Conservation (phyloP, 2,329 filamentous ascomycete species). For the Aspergillus tubingensis region DNA sequence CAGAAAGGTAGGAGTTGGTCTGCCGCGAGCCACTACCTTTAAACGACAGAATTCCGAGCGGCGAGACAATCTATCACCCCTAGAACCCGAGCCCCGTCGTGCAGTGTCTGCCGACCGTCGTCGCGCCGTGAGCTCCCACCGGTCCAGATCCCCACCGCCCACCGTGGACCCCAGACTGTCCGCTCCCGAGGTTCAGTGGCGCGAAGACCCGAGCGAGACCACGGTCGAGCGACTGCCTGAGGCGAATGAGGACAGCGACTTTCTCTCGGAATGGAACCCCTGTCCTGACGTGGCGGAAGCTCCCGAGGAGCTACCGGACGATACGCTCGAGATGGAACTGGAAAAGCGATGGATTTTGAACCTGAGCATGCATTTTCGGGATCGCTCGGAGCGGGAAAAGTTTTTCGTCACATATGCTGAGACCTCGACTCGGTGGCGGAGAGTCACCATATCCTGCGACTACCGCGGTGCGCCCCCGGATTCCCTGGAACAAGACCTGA, state of each 20-base stretch:
- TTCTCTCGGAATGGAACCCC: constrained; percentile 31
- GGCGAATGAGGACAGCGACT: constrained; percentile 31
- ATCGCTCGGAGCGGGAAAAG: constrained; percentile 89
- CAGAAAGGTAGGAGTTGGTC: constrained; percentile 68
- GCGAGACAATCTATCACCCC: constrained; percentile 69
- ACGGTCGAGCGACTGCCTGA: constrained; percentile 36
- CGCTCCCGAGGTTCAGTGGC: constrained; percentile 44
- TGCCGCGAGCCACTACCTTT: constrained; percentile 77
- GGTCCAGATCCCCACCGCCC: constrained; percentile 47
- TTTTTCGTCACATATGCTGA: constrained; percentile 97
- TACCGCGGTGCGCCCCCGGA: constrained; percentile 78
- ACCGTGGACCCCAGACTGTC: constrained; percentile 41
- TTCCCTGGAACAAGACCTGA: constrained; percentile 83
- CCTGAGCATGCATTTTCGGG: constrained; percentile 95
- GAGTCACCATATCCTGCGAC: constrained; percentile 91
- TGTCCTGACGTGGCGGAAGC: constrained; percentile 28
- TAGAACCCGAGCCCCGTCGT: constrained; percentile 64
- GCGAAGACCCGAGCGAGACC: constrained; percentile 34
- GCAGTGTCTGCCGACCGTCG: constrained; percentile 62
- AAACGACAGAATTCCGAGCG: constrained; percentile 80
- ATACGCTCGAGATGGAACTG: constrained; percentile 72
- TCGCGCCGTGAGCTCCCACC: constrained; percentile 45
- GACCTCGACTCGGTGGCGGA: constrained; percentile 73
- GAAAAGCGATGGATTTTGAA: constrained; percentile 94
- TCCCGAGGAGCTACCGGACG: constrained; percentile 32